phyloP scores from a whole-genome alignment of 2,329 filamentous ascomycete genomes.

The Nemania serpens region DNA sequence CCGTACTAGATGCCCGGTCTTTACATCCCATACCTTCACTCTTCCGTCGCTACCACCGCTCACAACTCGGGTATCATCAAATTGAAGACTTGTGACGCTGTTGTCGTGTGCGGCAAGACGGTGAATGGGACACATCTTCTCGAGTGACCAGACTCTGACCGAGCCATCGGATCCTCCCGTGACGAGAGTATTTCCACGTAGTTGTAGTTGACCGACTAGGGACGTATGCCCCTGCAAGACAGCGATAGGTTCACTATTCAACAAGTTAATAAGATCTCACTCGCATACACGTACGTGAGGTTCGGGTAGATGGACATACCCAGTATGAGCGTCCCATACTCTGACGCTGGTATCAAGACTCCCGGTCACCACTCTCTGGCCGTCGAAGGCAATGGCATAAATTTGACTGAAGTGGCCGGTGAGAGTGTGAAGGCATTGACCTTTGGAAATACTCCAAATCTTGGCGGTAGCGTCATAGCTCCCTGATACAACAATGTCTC shows the following conservation, averaged over 20 bases:
- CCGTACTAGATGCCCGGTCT: conserved; percentile 85
- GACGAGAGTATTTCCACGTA: conserved; percentile 91
- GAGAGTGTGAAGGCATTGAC: conserved; percentile 86
- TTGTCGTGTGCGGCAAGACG: conserved; percentile 96
- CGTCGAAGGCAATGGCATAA: conserved; percentile 97
- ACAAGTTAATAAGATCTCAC: conserved; percentile 36
- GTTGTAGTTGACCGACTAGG: conserved; percentile 92
- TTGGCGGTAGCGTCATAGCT: conserved; percentile 97
- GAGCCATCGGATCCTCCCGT: conserved; percentile 96
- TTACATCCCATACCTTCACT: conserved; percentile 97
- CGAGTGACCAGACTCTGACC: conserved; percentile 93
- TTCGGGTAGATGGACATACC: conserved; percentile 55
- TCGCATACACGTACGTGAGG: not conserved
- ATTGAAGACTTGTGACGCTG: conserved; percentile 95
- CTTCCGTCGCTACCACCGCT: conserved; percentile 96
- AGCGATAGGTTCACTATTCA: conserved; percentile 74
- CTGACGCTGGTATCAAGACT: conserved; percentile 95
- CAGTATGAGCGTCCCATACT: conserved; percentile 92
- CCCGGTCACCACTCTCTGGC: conserved; percentile 88
- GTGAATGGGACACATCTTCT: conserved; percentile 90
- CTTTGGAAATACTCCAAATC: conserved; percentile 97
- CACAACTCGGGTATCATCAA: conserved; percentile 93
- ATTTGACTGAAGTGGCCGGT: conserved; percentile 98
- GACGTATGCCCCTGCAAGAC: conserved; percentile 97
- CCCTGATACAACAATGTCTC: conserved; percentile 95